phyloP scores from a whole-genome alignment of 2,329 filamentous ascomycete genomes.

The Venturia pyrina region DNA sequence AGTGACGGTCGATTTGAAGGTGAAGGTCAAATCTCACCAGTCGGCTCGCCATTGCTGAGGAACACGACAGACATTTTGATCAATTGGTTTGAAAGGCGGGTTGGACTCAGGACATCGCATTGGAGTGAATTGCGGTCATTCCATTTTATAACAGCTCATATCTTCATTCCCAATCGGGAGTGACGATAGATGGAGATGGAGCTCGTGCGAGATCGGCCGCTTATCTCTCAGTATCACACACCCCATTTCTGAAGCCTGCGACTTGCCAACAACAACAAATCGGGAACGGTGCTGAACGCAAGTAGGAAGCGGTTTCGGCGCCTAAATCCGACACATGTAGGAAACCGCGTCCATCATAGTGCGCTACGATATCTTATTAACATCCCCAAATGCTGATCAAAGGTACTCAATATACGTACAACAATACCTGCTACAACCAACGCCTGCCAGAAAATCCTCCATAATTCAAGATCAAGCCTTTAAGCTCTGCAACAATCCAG shows the following conservation, averaged over 20 bases:
- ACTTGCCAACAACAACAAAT: neutral
- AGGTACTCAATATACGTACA: neutral
- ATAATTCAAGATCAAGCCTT: constrained; percentile 21
- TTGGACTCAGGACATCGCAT: neutral
- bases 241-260: neutral
- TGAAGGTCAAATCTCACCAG: constrained; percentile 12
- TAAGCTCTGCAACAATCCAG: constrained; percentile 39
- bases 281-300: neutral
- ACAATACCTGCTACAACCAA: neutral
- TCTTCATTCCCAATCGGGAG: neutral
- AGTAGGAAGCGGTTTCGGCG: neutral
- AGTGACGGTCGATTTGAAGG: neutral
- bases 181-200: neutral
- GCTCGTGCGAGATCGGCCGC: neutral
- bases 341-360: neutral
- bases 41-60: constrained; percentile 15
- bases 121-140: neutral
- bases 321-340: neutral
- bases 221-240: neutral
- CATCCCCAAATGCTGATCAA: neutral
- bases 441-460: neutral
- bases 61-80: constrained; percentile 18
- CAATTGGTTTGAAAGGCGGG: neutral
- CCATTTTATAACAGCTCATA: neutral
- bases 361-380: neutral